phyloP scores from a whole-genome alignment of 2,329 filamentous ascomycete genomes.

The Cadophora luteo-olivacea region DNA sequence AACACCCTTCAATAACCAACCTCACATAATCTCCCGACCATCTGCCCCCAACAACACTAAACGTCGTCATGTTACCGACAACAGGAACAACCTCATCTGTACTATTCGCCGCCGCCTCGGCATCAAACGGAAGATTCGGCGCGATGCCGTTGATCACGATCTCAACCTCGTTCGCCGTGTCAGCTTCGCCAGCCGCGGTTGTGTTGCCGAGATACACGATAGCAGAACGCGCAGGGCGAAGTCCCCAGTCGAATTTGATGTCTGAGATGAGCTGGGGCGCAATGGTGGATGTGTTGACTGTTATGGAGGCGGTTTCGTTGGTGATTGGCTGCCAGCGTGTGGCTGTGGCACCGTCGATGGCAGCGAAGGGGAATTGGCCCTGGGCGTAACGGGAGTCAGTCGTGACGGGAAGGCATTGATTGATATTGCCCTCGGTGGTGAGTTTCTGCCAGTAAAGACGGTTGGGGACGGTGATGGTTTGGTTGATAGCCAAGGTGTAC shows the following conservation, averaged over 20 bases:
- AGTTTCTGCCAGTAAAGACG: conserved; percentile 59
- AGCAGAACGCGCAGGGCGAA: conserved; percentile 59
- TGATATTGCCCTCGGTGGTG: conserved; percentile 65
- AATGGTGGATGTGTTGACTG: conserved; percentile 55
- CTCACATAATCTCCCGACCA: conserved; percentile 44
- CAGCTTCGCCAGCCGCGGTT: conserved; percentile 27
- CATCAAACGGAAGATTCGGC: conserved; percentile 40
- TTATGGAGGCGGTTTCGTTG: conserved; percentile 59
- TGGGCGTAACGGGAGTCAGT: conserved; percentile 57
- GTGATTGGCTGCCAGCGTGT: conserved; percentile 71
- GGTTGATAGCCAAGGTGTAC: conserved; percentile 55
- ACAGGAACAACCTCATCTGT: conserved; percentile 38
- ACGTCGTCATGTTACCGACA: conserved; percentile 41
- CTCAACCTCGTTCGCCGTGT: conserved; percentile 28
- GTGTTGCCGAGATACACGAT: conserved; percentile 58
- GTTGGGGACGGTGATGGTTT: conserved; percentile 62
- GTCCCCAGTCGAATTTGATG: conserved; percentile 66
- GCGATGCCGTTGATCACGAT: conserved; percentile 35
- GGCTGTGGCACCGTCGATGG: conserved; percentile 69
- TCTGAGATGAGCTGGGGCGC: conserved; percentile 51
- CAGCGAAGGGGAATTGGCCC: conserved; percentile 73
- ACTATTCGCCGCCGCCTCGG: conserved; percentile 16
- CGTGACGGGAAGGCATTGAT: conserved; percentile 65
- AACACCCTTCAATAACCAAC: conserved; percentile 56
- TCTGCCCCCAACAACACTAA: conserved; percentile 36